phyloP scores from a whole-genome alignment of 805 yeast species.

The Hanseniaspora taiwanica region DNA sequence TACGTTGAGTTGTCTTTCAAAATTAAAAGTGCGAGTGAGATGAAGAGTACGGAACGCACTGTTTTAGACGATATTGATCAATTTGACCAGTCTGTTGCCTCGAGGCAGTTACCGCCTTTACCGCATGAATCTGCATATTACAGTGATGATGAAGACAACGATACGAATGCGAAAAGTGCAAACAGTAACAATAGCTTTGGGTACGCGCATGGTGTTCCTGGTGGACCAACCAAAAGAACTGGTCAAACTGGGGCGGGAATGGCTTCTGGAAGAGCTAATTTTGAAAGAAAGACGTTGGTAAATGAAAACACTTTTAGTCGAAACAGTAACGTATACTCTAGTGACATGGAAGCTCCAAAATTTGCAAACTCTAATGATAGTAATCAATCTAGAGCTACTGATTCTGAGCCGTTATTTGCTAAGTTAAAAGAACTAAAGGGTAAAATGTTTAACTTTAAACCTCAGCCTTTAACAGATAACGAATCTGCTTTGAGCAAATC shows the following conservation, averaged over 20 bases:
- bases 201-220: neutral
- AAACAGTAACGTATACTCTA: neutral
- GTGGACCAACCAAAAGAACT: neutral
- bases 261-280: neutral
- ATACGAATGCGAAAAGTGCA: too few relatives aligned
- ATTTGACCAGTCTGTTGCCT: slow-evolving; percentile 17
- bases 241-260: neutral
- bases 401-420: slow-evolving; percentile 21
- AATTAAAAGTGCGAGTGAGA: slow-evolving; percentile 27
- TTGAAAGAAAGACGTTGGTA: neutral
- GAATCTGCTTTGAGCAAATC: slow-evolving; percentile 3
- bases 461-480: slow-evolving; percentile 10
- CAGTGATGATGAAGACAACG: neutral
- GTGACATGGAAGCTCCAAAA: neutral
- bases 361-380: neutral
- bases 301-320: neutral
- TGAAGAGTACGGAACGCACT: neutral
- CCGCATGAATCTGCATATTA: slow-evolving; percentile 13
- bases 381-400: neutral
- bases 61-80: slow-evolving; percentile 8
- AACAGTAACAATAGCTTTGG: neutral
- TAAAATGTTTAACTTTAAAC: slow-evolving; percentile 22
- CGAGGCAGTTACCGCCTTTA: slow-evolving; percentile 22
- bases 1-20: slow-evolving; percentile 87
- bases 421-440: slow-evolving; percentile 23